Evolutionary conservation across 2,329 filamentous ascomycete genomes (phyloP), one percentile per base, ranked within the genome.

Genomic region (Emergomyces orientalis): DNA sequence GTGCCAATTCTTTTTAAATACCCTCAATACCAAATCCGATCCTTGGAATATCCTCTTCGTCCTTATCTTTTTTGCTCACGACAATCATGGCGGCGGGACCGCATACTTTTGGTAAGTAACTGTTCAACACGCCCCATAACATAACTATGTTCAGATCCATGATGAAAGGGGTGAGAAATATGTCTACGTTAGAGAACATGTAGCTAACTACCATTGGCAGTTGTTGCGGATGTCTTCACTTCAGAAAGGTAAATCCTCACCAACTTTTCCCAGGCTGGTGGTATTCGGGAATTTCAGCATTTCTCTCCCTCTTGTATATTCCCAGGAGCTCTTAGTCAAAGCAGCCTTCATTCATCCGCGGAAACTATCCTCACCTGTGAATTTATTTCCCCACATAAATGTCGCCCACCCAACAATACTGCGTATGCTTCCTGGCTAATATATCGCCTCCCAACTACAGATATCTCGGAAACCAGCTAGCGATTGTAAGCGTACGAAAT

Each of bases 391-490:
- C 51, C 34, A 51, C 27, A 30, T 34, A 34, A n/a, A 54, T 32
- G 34, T 32, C 9, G 19, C 9, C 51, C 13, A 19, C 51, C 17
- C 30, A 32, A 4, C 9, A 32, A 6, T 51, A 27, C 5, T 8
- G 9, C 19, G 14, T 25, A 27, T n/a, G 30, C 4, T 4, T 41
- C 34, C 5, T 43, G 25, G 11, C 37, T 58, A 45, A 58, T 37
- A 58, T 45, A 8, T 22, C 32, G 14, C 17, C 45, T 37, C 19
- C 27, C 57, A 49, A 41, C 32, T 59, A 19, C 59, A 67, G 67
- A 63, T 68, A 67, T 63, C 63, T 59, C 55, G 85, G 86, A 67
- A 87, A 87, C 70, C 84, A 84, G 2, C 79, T 88, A 45, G 84
- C 84, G 41, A 77, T 88, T 30, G 80, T 87, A 64, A 76, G 79